Percentiles rank a stretch among this genome's conserved stretches.
Evolutionary conservation across 2,329 filamentous ascomycete genomes (phyloP).

Genomic region (Talaromyces sp.): DNA sequence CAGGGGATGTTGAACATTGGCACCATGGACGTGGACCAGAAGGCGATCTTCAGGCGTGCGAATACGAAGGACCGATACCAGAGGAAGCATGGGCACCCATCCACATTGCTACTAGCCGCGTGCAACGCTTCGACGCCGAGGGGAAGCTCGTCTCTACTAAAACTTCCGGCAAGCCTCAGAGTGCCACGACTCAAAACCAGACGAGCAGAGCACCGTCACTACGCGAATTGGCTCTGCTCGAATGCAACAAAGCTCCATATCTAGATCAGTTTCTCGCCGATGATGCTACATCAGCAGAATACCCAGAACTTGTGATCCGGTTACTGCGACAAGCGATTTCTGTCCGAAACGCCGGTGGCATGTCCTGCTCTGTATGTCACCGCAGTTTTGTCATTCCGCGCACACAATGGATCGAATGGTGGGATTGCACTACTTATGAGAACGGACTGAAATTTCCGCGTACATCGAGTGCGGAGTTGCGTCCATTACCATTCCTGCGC

Average conservation of each 20-base stretch:
- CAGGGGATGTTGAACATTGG: conserved; percentile 32
- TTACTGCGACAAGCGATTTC: conserved; percentile 35
- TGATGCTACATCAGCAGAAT: conserved; percentile 30
- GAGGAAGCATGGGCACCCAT: conserved; percentile 35
- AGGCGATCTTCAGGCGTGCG: conserved; percentile 19
- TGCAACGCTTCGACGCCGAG: conserved; percentile 35
- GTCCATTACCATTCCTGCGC: conserved; percentile 40
- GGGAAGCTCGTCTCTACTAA: conserved; percentile 24
- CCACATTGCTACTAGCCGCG: conserved; percentile 35
- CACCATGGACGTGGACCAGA: conserved; percentile 21
- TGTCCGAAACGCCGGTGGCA: conserved; percentile 37
- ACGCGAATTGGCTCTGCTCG: conserved; percentile 42
- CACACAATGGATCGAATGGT: conserved; percentile 46
- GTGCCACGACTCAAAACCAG: neutral
- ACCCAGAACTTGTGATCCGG: conserved; percentile 33
- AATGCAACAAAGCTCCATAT: conserved; percentile 35
- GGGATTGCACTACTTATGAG: conserved; percentile 41
- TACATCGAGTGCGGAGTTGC: conserved; percentile 29
- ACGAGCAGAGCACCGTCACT: conserved; percentile 37
- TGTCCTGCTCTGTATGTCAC: conserved; percentile 41
- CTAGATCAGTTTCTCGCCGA: conserved; percentile 36
- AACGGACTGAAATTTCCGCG: conserved; percentile 36
- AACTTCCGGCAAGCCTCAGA: conserved; percentile 6
- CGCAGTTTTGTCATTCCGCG: conserved; percentile 41
- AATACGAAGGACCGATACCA: conserved; percentile 27